Evolutionary conservation across 257 asterid species (phyloP), one percentile per base, ranked within the genome.

Genomic region (Scutellaria galericulata): DNA sequence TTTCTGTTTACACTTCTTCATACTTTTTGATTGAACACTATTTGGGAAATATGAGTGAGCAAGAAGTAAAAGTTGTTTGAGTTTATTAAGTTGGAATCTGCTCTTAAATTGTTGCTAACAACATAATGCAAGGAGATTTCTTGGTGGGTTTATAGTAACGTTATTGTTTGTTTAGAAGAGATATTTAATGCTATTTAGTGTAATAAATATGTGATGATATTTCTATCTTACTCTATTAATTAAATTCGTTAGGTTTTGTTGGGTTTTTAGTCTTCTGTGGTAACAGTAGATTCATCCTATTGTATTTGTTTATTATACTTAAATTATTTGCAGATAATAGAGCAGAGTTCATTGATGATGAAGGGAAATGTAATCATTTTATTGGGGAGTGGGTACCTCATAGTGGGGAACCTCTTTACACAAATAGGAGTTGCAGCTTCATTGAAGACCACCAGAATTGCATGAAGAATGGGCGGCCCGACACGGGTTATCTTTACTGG

Each of bases 381-480:
- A 27, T 5, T 37, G 98, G 98, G 74, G 86, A 93, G 52, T 93
- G 98, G 98, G 81, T 89, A 59, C 84, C 84, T 35, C 58, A 81
- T 76, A 70, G 86, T 35, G 81, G 39, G 4, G 95, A 87, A 52
- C 98, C 97, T 46, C 65, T 82, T 35, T 93, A 90, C 81, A 87
- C 93, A 1, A 86, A 93, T 48, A 81, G 70, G 44, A 90, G 77
- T 40, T 93, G 98, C 72, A 82, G 77, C 41, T 82, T 83, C 82
- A 82, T 93, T n/a, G 91, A 77, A 55, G 83, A 65, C 24, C 89
- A 84, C 71, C 95, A 88, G 74, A 90, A 93, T 59, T 93, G 96
- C 76, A 59, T 86, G 88, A 84, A 59, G 52, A 93, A 93, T 71
- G 95, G 97, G 37, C 80, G 98, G 3, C 90, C 89, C 0, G 98